A percentile compares a stretch with the other conserved stretches of the same genome.
These are phyloP conservation scores for Lotmaria passim DNA, from an alignment of 208 protist genomes.

Conservation along the genomic window DNA sequence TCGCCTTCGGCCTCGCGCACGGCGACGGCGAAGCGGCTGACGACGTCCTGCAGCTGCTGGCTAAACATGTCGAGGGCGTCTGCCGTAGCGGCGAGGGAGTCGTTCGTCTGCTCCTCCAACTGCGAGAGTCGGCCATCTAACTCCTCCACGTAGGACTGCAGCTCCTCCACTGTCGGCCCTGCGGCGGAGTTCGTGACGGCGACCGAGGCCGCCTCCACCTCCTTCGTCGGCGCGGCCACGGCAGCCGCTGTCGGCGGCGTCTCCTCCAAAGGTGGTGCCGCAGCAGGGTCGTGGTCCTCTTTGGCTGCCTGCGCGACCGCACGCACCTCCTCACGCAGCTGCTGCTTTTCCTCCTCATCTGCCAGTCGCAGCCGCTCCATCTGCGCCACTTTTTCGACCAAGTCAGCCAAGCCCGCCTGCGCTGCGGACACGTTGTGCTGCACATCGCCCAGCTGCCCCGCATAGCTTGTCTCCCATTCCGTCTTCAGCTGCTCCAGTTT, in stretches of 20 bases:
- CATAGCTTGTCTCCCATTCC: not conserved
- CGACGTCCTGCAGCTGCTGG: conserved; percentile 52
- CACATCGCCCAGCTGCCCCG: conserved; percentile 14
- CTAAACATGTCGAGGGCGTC: conserved; percentile 44
- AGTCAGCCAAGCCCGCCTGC: not conserved
- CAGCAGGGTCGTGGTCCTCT: not conserved
- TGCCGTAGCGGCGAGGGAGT: conserved; percentile 29
- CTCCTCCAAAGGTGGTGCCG: not conserved
- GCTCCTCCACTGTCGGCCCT: not conserved
- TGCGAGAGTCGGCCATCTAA: conserved; percentile 24
- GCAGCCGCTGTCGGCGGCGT: not conserved
- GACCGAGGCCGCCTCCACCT: not conserved
- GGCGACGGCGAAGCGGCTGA: conserved; percentile 39
- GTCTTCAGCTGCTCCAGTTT: conserved; percentile 7
- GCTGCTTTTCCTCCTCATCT: not conserved
- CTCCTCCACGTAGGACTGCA: conserved; percentile 13
- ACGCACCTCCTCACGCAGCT: conserved; percentile 13
- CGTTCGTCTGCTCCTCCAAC: conserved; percentile 25
- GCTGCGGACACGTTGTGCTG: conserved; percentile 1
- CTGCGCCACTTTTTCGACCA: conserved; percentile 4
- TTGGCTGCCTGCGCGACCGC: not conserved
- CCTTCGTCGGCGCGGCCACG: not conserved
- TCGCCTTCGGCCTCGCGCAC: conserved; percentile 12
- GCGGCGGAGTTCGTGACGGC: not conserved
- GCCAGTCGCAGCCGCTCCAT: not conserved